Conservation (phyloP, 805 yeast genomes). For the Candida taoyuanica region DNA sequence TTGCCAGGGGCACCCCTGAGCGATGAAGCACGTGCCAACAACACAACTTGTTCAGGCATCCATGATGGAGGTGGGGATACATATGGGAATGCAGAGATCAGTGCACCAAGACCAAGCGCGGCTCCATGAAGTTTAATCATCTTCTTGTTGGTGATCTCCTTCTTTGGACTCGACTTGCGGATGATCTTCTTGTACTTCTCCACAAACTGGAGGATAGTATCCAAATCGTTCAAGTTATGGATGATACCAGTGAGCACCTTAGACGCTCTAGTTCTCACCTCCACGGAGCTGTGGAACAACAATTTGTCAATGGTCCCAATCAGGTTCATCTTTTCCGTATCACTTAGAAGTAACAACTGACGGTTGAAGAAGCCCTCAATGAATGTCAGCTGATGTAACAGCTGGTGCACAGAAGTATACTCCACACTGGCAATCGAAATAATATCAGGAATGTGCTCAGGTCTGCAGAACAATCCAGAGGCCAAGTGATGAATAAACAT, state of each 20-base stretch:
- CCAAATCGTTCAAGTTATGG: slow-evolving; percentile 41
- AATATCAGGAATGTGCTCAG: slow-evolving; percentile 37
- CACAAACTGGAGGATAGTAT: slow-evolving; percentile 40
- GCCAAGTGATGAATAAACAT: slow-evolving; percentile 43
- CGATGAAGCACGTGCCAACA: slow-evolving; percentile 67
- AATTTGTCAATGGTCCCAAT: slow-evolving; percentile 48
- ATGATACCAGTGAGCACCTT: slow-evolving; percentile 74
- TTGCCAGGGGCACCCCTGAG: slow-evolving; percentile 77
- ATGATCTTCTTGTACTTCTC: slow-evolving; percentile 24
- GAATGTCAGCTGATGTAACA: slow-evolving; percentile 60
- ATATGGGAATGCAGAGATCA: slow-evolving; percentile 87
- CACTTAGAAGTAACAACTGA: slow-evolving; percentile 51
- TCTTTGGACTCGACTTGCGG: slow-evolving; percentile 26
- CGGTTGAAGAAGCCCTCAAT: slow-evolving; percentile 68
- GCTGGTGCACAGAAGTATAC: slow-evolving; percentile 54
- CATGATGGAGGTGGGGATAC: slow-evolving; percentile 86
- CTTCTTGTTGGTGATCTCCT: slow-evolving; percentile 37
- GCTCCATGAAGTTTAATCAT: slow-evolving; percentile 69
- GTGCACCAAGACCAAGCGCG: slow-evolving; percentile 81
- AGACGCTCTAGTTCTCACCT: slow-evolving; percentile 72
- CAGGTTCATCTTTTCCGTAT: slow-evolving; percentile 43
- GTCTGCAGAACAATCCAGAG: slow-evolving; percentile 38
- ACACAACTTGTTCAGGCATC: slow-evolving; percentile 72
- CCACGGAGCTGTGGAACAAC: slow-evolving; percentile 59
- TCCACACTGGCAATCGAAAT: slow-evolving; percentile 36